Base-by-base conservation (phyloP, 2,329 filamentous ascomycete species). In the Ceratocystis variospora region DNA sequence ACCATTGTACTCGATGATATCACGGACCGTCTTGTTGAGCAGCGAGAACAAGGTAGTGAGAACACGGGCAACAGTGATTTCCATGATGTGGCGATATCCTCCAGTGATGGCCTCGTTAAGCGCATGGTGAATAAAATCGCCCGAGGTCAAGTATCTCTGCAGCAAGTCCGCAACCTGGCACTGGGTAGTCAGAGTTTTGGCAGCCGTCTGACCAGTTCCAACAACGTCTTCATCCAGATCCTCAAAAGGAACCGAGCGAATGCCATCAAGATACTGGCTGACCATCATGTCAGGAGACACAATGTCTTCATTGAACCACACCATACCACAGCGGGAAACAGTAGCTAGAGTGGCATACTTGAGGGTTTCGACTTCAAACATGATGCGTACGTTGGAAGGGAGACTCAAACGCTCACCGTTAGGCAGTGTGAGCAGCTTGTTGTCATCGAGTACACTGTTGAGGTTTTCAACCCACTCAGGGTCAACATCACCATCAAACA, bases 311-410 rank as follows among this genome's bases (percentile, higher is more conserved):
- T 91, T 99, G 78, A 97, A 99, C 94, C 94, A 99, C 15, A 99
- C 95, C 94, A 99, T 99, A 81, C 94, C 94, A 75, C 94, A 99
- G 78, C 94, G 91, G 86, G 89, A 95, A 73, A 99, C 94, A n/a
- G 94, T 99, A 66, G 94, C 94, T 57, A 99, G 83, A 0, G 94
- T 99, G 46, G 94, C 94, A 74, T 99, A 99, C 74, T 95, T 96
- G 68, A 99, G 81, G 2, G 87, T 97, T 78, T 99, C 95, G 45
- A 99, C 94, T 78, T 99, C 94, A 73, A 99, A 99, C 92, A 99
- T 96, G 77, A 99, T 96, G 71, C 95, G 90, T 31, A 99, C 94
- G 73, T 99, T 99, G 1, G 88, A 73, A 3, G 94, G 95, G 55
- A 99, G 78, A 73, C 94, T 96, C 66, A 99, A 86, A 80, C 94